phyloP scores from a whole-genome alignment of 2,329 filamentous ascomycete genomes.

The Nannizziopsis barbatae region DNA sequence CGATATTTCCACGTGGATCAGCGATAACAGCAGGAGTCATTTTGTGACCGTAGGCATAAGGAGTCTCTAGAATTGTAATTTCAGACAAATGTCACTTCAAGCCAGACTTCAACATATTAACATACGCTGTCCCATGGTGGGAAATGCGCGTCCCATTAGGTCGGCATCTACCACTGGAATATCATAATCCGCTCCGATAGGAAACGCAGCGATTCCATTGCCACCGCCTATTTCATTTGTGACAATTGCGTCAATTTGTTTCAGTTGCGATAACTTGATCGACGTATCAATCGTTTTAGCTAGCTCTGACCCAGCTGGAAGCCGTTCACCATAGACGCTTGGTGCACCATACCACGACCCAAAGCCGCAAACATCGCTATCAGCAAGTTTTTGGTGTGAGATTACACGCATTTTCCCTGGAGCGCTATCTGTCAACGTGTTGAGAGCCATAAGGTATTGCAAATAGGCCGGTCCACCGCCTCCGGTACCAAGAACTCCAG shows the following conservation, averaged over 20 bases:
- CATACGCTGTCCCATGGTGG: slow-evolving; percentile 14
- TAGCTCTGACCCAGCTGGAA: slow-evolving; percentile 21
- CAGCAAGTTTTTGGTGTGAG: slow-evolving; percentile 28
- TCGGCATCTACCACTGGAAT: slow-evolving; percentile 37
- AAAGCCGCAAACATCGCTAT: slow-evolving; percentile 34
- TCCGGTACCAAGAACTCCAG: slow-evolving; percentile 31
- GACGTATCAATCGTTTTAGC: slow-evolving; percentile 30
- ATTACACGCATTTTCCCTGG: slow-evolving; percentile 34
- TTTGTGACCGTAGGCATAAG: slow-evolving; percentile 33
- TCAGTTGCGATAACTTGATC: slow-evolving; percentile 20
- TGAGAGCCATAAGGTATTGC: slow-evolving; percentile 38
- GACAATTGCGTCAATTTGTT: slow-evolving; percentile 31
- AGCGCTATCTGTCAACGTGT: slow-evolving; percentile 27
- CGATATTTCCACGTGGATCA: slow-evolving; percentile 34
- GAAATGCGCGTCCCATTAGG: slow-evolving; percentile 31
- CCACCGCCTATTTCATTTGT: slow-evolving; percentile 27
- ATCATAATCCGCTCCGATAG: slow-evolving; percentile 34
- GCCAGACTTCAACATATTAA: not conserved
- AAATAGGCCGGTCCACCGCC: slow-evolving; percentile 35
- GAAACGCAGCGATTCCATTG: slow-evolving; percentile 31
- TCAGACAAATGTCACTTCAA: slow-evolving; percentile 1
- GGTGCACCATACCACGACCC: slow-evolving; percentile 38
- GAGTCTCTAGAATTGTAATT: slow-evolving; percentile 27
- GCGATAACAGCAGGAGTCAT: slow-evolving; percentile 30
- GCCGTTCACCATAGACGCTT: slow-evolving; percentile 22